These are phyloP conservation scores for Avena eriantha DNA, from an alignment of 176 grass and related monocot species.

Conservation along the genomic window DNA sequence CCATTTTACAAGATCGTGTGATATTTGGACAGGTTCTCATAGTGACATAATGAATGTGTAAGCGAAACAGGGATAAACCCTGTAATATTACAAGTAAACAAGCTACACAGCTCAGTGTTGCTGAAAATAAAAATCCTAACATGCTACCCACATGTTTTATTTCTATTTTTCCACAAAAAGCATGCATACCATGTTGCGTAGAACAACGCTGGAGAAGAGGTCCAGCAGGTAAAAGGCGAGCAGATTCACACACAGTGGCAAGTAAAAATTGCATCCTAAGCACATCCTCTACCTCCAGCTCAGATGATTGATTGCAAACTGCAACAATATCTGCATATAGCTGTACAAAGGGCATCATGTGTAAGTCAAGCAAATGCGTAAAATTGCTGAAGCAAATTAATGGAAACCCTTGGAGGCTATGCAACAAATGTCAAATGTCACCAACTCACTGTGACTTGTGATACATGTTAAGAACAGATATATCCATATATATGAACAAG, in stretches of 20 bases:
- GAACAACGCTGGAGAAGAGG: constrained; percentile 97
- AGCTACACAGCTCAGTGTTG: not conserved
- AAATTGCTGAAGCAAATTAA: constrained; percentile 12
- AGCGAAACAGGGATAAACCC: not conserved
- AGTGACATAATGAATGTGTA: not conserved
- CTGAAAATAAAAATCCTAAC: not conserved
- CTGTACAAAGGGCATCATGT: constrained; percentile 54
- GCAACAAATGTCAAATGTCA: constrained; percentile 28
- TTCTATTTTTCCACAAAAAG: not conserved
- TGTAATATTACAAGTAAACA: constrained; percentile 11
- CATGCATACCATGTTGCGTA: constrained; percentile 64
- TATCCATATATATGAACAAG: constrained; percentile 29
- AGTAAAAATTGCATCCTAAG: constrained; percentile 80
- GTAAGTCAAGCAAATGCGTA: constrained; percentile 5
- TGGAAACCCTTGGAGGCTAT: not conserved
- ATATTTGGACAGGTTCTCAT: not conserved
- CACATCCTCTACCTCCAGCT: constrained; percentile 52
- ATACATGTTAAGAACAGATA: constrained; percentile 9
- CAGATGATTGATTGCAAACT: constrained; percentile 44
- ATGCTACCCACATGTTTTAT: not conserved
- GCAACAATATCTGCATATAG: constrained; percentile 68
- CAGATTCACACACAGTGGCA: constrained; percentile 92
- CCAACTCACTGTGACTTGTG: not conserved
- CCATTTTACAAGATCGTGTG: not conserved
- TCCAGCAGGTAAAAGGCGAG: constrained; percentile 86